Base-by-base conservation (phyloP, 2,329 filamentous ascomycete species). In the Rhexocercosporidium sp. region DNA sequence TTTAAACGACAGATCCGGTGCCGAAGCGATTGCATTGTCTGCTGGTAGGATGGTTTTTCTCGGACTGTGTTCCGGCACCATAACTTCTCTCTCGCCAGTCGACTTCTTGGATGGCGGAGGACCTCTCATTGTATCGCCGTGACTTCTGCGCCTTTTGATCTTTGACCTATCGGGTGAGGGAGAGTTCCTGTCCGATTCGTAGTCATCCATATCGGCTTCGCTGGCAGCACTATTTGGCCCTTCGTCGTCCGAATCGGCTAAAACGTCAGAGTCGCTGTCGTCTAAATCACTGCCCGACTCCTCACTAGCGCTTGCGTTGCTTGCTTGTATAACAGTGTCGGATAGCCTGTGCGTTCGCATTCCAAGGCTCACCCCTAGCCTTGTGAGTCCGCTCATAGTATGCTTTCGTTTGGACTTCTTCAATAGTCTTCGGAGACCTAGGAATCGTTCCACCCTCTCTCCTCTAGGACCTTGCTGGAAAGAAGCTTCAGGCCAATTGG, bases 341-440 rank as follows among this genome's bases (percentile, higher is more conserved):
- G 88, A 84, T 1, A 96, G 80, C 64, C 88, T 88, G 70, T 94
- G 91, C 3, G 92, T 94, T 70, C 90, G 89, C 79, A 95, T 94
- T 1, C 90, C 90, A 69, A 93, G 83, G 71, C 83, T 92, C 25
- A 92, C 83, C 3, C 89, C 89, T 57, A 92, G 79, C 78, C 85
- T 83, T 70, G 71, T 69, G 9, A 78, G 62, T 1, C 72, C 72
- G 46, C 73, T 73, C 65, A 77, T 74, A 1, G 71, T 77, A 56
- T 76, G 75, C 60, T 67, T 74, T 59, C 72, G 70, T 59, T 75
- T 89, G 0, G 88, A 86, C 65, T 85, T 88, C 67, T 84, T 85
- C 1, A 92, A 84, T 44, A 93, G 81, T 66, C 85, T 88, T 31
- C 84, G 82, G 25, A 93, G 78, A 27, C 89, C 87, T 29, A 86